Evolutionary conservation across 2,329 filamentous ascomycete genomes (phyloP), one percentile per base, ranked within the genome.

Genomic region (Aspergillus viridinutans): DNA sequence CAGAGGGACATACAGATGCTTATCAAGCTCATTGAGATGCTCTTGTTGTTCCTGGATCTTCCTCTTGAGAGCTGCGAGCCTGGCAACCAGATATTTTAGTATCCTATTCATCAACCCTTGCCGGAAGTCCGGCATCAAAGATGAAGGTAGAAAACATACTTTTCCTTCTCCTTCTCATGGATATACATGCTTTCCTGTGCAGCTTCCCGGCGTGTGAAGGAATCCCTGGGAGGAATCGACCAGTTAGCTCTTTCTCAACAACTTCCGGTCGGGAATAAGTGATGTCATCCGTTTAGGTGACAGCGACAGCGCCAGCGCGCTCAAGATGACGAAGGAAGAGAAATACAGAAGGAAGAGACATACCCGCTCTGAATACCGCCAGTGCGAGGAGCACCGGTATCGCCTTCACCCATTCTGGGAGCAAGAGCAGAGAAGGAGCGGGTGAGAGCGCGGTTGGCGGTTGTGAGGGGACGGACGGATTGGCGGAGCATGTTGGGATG

Each of bases 191-290:
- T 88, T 81, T 97, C 94, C 73, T 80, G 83, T 65, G 93, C 93
- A 73, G 88, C 85, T 79, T 99, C 94, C 68, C 94, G 91, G 79
- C 88, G 89, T 79, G 88, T 90, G 85, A 97, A 99, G 56, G 90
- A 86, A 73, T 99, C 93, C 67, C 93, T 96, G 64, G 67, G 49
- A 42, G 9, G 32, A 45, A 26, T 28, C 8, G 26, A 40, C 62
- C 53, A 63, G 59, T 48, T 55, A 20, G n/a, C 12, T 5, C 23
- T 25, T 12, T 26, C 14, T 23, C 23, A 14, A 25, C 10, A 21
- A 10, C 43, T 47, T 47, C 43, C 29, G 32, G 14, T 26, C 29
- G 43, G 3, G 51, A 42, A 29, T 42, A 23, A 35, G 29, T 48
- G 53, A 64, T 67, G 63, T 64, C 58, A 61, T 66, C 7, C 54